Conservation (phyloP, 345 rosid genomes). For the Psidium guajava region DNA sequence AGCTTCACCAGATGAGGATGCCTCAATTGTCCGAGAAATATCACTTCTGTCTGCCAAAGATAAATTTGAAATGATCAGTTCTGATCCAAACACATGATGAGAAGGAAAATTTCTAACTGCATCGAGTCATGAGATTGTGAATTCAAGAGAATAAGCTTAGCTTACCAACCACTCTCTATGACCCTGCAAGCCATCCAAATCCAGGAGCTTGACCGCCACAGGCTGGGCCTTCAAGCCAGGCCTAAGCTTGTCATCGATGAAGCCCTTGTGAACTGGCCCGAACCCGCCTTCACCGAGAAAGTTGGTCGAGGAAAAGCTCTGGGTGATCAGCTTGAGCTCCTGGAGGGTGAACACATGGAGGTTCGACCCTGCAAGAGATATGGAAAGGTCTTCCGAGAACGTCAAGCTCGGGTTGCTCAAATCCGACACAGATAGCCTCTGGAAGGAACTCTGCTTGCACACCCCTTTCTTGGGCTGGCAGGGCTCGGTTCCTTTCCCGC, state of each 20-base stretch:
- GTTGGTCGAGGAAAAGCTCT: constrained; percentile 55
- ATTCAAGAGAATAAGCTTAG: background rate
- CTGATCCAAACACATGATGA: background rate
- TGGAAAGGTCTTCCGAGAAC: constrained; percentile 59
- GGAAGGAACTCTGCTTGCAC: constrained; percentile 43
- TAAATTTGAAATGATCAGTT: background rate
- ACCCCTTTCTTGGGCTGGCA: constrained; percentile 16
- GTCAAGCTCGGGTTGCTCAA: constrained; percentile 59
- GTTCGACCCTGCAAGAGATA: constrained; percentile 70
- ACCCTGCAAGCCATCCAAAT: constrained; percentile 81
- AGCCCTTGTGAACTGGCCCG: constrained; percentile 84
- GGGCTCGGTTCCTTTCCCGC: background rate
- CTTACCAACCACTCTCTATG: constrained; percentile 92
- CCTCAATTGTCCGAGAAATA: constrained; percentile 68
- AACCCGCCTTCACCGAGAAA: constrained; percentile 90
- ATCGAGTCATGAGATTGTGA: background rate
- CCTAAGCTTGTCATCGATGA: constrained; percentile 74
- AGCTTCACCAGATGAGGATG: constrained; percentile 76
- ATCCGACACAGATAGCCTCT: constrained; percentile 48
- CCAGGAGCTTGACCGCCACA: constrained; percentile 76
- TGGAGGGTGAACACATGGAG: constrained; percentile 54
- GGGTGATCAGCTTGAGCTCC: constrained; percentile 75
- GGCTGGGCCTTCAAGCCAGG: constrained; percentile 81
- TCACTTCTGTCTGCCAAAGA: constrained; percentile 61
- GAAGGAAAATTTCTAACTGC: background rate